Base-by-base conservation (phyloP, 768 basidiomycete genomes). In the Suillus ampliporus region DNA sequence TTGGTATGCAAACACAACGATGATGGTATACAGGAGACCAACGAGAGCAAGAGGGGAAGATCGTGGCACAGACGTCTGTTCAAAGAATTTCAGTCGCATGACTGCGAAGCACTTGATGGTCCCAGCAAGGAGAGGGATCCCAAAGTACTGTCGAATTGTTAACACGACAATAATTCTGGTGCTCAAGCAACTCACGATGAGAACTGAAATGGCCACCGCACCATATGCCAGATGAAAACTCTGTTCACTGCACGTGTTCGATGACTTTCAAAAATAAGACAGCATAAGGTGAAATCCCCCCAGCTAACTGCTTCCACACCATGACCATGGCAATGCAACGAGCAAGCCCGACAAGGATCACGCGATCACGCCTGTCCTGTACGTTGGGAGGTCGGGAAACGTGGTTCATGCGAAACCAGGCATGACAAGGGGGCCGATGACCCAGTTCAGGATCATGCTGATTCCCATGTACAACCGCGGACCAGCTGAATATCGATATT, bases 341-440 rank as follows among this genome's bases (percentile, higher is more conserved):
- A 26, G 67, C 68, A 11, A 72, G 67, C 5, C 94, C 93, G 40
- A 95, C 92, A 78, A 95, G 79, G 68, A 95, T 89, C 4, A n/a
- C n/a, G n/a, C n/a, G n/a, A n/a, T n/a, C n/a, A 95, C 89, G 3
- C 94, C 94, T 1, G 85, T 84, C 26, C 92, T 84, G 69, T 93
- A 91, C 3, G 82, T 82, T 21, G 87, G 86, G 2, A 90, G 81
- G 71, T 95, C 92, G 1, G 92, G 93, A 0, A 95, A 81, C 4
- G 91, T 90, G 14, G 90, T 91, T 91, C 92, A 94, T 1, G 93
- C 92, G 31, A 92, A 71, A 3, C 80, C 92, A n/a, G 94, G 84
- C 93, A 95, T 95, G 17, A 93, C 68, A 57, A 94, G 82, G 0
- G 93, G 93, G 1, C 89, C 92, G 19, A 91, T 64, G 61, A 94